A percentile compares a stretch with the other conserved stretches of the same genome.
Evolutionary conservation across 768 basidiomycete species (phyloP).

Genomic region (Mycena epipterygia): DNA sequence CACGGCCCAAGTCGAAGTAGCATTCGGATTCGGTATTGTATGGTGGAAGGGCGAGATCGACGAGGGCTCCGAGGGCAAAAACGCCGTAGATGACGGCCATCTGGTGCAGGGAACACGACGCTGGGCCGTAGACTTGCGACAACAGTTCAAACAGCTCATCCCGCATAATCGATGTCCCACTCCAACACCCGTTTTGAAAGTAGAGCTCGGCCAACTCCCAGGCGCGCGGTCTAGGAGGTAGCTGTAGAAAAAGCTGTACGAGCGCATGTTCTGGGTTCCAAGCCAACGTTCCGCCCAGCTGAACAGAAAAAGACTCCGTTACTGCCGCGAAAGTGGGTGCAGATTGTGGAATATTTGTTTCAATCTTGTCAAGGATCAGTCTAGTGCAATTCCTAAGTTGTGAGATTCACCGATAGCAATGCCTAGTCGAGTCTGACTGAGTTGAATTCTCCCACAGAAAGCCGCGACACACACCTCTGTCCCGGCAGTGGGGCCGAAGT

Average conservation of each 20-base stretch:
- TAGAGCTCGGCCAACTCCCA: constrained; percentile 6
- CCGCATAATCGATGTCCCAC: constrained; percentile 9
- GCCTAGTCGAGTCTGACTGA: background rate
- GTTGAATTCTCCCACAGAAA: background rate
- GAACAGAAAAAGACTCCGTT: background rate
- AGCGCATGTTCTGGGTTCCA: background rate
- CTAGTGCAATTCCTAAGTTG: background rate
- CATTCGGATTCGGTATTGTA: background rate
- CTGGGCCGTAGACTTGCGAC: background rate
- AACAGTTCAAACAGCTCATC: constrained; percentile 1
- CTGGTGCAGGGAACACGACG: background rate
- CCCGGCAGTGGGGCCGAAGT: constrained; percentile 21
- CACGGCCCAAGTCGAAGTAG: constrained; percentile 13
- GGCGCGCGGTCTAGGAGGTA: background rate
- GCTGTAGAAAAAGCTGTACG: background rate
- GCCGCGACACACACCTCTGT: constrained; percentile 5
- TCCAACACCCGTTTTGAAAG: constrained; percentile 15
- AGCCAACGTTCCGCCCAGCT: background rate
- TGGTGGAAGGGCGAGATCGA: constrained; percentile 8
- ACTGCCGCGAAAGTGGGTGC: background rate
- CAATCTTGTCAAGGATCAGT: background rate
- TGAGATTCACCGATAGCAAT: background rate
- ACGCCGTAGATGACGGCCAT: constrained; percentile 6
- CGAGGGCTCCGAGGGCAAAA: constrained; percentile 13
- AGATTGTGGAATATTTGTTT: background rate